Percentiles rank a stretch among this genome's conserved stretches.
Evolutionary conservation across 2,329 filamentous ascomycete genomes (phyloP).

Genomic region (Ceratocystis lukuohia): DNA sequence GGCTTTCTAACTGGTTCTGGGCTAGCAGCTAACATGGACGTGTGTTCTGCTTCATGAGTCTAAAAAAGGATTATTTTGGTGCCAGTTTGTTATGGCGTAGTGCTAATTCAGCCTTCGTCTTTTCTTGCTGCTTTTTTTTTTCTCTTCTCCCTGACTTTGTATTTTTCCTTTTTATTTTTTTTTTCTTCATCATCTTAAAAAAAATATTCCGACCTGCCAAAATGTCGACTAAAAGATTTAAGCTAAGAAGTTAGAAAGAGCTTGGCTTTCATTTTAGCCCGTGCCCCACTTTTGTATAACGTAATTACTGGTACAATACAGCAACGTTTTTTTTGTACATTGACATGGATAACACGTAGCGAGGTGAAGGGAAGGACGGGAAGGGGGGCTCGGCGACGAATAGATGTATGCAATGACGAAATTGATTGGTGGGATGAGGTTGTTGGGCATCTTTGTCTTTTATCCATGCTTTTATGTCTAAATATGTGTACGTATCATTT

Average conservation of each 20-base stretch:
- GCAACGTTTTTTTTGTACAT: not conserved
- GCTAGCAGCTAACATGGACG: not conserved
- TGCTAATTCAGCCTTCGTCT: not conserved
- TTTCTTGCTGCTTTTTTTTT: not conserved
- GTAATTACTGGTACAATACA: not conserved
- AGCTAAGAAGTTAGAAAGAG: not conserved
- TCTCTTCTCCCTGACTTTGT: not conserved
- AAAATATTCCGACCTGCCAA: constrained; percentile 1
- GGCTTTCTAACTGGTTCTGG: not conserved
- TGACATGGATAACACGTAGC: not conserved
- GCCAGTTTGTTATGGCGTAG: not conserved
- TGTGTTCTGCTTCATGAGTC: not conserved
- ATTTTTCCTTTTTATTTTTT: not conserved
- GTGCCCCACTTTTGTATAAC: not conserved
- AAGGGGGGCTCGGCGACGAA: too few species aligned
- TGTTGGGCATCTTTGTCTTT: too few species aligned
- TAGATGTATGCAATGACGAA: too few species aligned
- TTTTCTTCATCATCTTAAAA: not conserved
- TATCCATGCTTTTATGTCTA: too few species aligned
- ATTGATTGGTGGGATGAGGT: too few species aligned
- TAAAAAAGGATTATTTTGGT: not conserved
- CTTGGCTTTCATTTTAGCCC: not conserved
- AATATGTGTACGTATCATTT: not conserved
- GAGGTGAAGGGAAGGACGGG: not conserved
- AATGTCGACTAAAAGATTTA: not conserved